Conservation (phyloP, 202 grass and related monocot genomes). For the Brachypodium distachyon region DNA sequence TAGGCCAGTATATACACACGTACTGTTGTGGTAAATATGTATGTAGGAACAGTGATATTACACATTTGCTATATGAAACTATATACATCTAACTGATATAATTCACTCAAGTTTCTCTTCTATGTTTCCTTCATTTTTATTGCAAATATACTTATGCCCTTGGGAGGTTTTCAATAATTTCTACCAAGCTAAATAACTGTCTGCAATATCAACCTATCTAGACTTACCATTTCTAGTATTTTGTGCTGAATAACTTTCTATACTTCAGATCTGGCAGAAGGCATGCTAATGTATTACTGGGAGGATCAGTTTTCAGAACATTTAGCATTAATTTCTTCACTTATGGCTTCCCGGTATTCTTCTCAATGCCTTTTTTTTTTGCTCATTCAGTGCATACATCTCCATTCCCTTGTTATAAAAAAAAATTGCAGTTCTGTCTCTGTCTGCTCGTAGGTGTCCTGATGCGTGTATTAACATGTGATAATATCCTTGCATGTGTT, state of each 20-base stretch:
- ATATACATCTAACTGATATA: no score
- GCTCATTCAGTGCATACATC: not conserved
- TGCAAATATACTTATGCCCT: not conserved
- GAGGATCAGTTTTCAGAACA: slow-evolving; percentile 66
- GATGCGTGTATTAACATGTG: not conserved
- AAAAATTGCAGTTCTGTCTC: not conserved
- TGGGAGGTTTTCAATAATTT: not conserved
- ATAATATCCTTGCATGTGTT: not conserved
- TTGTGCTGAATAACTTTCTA: slow-evolving; percentile 23
- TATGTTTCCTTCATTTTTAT: not conserved
- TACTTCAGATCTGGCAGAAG: slow-evolving; percentile 67
- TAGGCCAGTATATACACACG: no score
- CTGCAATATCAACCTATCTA: not conserved
- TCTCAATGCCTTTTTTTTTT: slow-evolving; percentile 8
- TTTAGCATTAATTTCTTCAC: slow-evolving; percentile 98
- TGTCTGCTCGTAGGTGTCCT: no score
- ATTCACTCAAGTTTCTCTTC: slow-evolving; percentile 3
- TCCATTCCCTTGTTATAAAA: not conserved
- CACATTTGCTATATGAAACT: no score
- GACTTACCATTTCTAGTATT: not conserved
- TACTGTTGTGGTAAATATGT: no score
- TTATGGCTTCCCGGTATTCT: slow-evolving; percentile 90
- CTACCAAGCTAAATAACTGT: not conserved
- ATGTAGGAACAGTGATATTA: no score
- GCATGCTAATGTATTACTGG: slow-evolving; percentile 70